A percentile compares a stretch with the other conserved stretches of the same genome.
These are phyloP conservation scores for Lathyrus oleraceus DNA, from an alignment of 306 rosid genomes.

Conservation along the genomic window DNA sequence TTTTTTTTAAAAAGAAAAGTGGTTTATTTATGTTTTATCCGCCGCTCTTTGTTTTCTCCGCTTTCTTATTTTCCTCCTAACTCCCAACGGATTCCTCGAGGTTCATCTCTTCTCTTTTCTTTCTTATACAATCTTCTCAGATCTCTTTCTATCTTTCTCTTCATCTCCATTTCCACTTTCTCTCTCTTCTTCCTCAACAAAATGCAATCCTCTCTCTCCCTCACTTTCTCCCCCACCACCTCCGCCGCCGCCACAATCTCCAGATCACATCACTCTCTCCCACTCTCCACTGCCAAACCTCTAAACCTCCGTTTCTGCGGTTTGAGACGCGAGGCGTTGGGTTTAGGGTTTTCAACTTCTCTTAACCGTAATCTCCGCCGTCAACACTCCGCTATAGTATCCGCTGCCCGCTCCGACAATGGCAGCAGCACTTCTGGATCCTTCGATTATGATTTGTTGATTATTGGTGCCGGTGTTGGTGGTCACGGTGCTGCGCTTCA, in stretches of 20 bases:
- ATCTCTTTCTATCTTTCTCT: constrained; percentile 14
- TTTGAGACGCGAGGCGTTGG: constrained; percentile 59
- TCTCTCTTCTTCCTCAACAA: constrained; percentile 17
- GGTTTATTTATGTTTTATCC: constrained; percentile 43
- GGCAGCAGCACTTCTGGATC: constrained; percentile 74
- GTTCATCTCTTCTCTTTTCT: constrained; percentile 14
- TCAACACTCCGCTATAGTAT: constrained; percentile 31
- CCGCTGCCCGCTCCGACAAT: constrained; percentile 62
- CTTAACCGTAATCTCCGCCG: constrained; percentile 35
- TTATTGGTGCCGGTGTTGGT: constrained; percentile 96
- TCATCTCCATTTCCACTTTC: constrained; percentile 5
- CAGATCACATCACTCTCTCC: constrained; percentile 47
- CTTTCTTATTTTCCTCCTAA: constrained; percentile 22
- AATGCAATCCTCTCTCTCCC: constrained; percentile 87
- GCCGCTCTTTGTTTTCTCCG: constrained; percentile 79
- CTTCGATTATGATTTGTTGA: constrained; percentile 86
- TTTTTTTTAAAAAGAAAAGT: neutral
- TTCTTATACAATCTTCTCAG: neutral
- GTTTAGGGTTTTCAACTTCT: constrained; percentile 51
- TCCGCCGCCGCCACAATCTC: constrained; percentile 44
- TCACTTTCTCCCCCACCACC: constrained; percentile 56
- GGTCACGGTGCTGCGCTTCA: constrained; percentile 99
- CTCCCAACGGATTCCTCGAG: constrained; percentile 70
- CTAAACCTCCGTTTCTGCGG: constrained; percentile 85
- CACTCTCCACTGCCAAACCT: constrained; percentile 35